Conservation (phyloP, 1,139 yeast genomes). For the Yamadazyma membranifaciens region DNA sequence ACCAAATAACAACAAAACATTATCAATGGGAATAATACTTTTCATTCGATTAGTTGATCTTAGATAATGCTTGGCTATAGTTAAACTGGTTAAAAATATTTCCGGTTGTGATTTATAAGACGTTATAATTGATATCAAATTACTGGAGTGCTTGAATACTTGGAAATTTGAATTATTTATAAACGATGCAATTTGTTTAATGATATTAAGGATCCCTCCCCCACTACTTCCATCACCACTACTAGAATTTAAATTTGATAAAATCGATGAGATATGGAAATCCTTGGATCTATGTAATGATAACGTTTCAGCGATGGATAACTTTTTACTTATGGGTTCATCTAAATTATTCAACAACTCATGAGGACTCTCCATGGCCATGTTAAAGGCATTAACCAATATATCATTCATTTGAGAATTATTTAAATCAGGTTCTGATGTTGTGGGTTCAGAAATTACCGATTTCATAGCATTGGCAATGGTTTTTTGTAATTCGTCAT, state of each 20-base stretch:
- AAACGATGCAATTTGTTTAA: slow-evolving; percentile 44
- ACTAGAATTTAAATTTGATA: slow-evolving; percentile 25
- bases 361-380: slow-evolving; percentile 69
- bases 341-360: slow-evolving; percentile 53
- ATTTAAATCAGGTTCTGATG: slow-evolving; percentile 36
- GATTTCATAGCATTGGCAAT: slow-evolving; percentile 26
- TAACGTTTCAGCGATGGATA: slow-evolving; percentile 65
- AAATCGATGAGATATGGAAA: slow-evolving; percentile 25
- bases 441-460: slow-evolving; percentile 17
- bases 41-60: slow-evolving; percentile 11
- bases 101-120: slow-evolving; percentile 27
- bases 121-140: slow-evolving; percentile 16
- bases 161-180: slow-evolving; percentile 23
- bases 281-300: slow-evolving; percentile 50
- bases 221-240: slow-evolving; percentile 16
- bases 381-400: slow-evolving; percentile 67
- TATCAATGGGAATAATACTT: slow-evolving; percentile 14
- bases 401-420: slow-evolving; percentile 61
- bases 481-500: slow-evolving; percentile 21
- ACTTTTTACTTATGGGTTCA: slow-evolving; percentile 25
- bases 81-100: slow-evolving; percentile 33
- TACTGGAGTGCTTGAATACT: slow-evolving; percentile 17
- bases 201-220: slow-evolving; percentile 32
- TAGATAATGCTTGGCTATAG: slow-evolving; percentile 40
- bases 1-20: slow-evolving; percentile 15